Base-by-base conservation (phyloP, 1,284 basidiomycete species). In the Inonotus hispidus region DNA sequence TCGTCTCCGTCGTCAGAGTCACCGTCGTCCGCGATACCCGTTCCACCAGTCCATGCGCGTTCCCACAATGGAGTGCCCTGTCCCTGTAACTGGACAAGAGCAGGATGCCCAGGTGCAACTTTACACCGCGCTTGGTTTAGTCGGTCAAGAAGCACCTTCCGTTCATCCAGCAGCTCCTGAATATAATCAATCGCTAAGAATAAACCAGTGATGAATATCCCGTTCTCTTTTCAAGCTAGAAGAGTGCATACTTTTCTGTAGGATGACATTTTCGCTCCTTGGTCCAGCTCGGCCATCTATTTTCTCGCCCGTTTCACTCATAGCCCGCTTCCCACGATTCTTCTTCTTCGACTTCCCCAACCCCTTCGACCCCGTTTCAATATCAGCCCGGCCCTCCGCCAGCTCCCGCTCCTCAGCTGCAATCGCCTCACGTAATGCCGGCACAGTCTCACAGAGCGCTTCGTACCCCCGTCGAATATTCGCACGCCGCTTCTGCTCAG, bases 391-490 rank as follows among this genome's bases (percentile, higher is more conserved):
- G 46, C 57, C 52, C 35, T 58, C 46, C 27, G 57, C 41, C 13
- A 75, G 72, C 35, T 77, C 77, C 60, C 79, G 80, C 64, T 88
- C 87, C 71, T 89, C 85, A 50, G 77, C 79, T 58, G 79, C 74
- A 55, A 92, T 90, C 0, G 90, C 91, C 67, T 90, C 89, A 25
- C 85, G 76, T 53, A 94, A 77, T 4, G 88, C 78, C n/a, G 92
- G 92, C 0, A 94, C 85, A 38, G 83, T 82, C 21, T 87, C 87
- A 69, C 91, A 92, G 0, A 95, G 78, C 16, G 89, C 81, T 68
- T 95, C 93, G 71, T 95, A 95, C 3, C 92, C 93, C 55, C 87
- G 78, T 14, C 92, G 81, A 56, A 95, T 95, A 66, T 94, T 95
- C 21, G 92, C 92, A n/a, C 93, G 82, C 25, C 93, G 83, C 73